Evolutionary conservation across 306 rosid species (phyloP), one percentile per base, ranked within the genome.

Genomic region (Fagus sylvatica): DNA sequence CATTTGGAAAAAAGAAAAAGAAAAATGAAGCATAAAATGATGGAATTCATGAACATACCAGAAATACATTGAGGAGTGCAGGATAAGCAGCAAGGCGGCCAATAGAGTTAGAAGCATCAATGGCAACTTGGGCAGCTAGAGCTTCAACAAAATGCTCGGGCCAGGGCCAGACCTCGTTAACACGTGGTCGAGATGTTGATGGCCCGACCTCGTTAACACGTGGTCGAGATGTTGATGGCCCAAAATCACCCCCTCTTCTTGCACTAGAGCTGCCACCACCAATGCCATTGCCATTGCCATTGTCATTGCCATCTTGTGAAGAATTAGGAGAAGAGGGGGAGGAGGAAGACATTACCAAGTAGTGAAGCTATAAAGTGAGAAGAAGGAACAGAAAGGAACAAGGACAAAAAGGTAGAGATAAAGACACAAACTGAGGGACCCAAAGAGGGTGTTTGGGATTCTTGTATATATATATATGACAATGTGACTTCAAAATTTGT

Each of bases 351-450:
- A 91, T 87, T 68, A 90, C 84, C 87, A 80, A 37, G 57, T 53
- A 42, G 53, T 48, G 37, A 43, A 60, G 80, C 41, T 53, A 77
- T 64, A 77, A 79, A 76, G 73, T 33, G 79, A 55, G 54, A 33
- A 62, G 72, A 59, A 39, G 77, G 76, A 67, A 56, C 71, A 56
- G 89, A 85, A 87, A 69, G 86, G 79, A 85, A 84, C 86, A 83
- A 85, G 90, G 92, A 92, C 97, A 94, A 93, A 95, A 93, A 93
- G 91, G 91, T 76, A 0, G 79, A 78, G 96, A 91, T 85, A 84
- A 88, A 90, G 98, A 92, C 97, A 92, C 93, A 74, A 84, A 82
- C 75, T 72, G 93, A 91, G 99, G 96, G 96, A 79, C 97, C 99
- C 96, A 89, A 86, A 74, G 67, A 64, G 72, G 57, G 66, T 81